Percentiles rank a stretch among this genome's conserved stretches.
These are phyloP conservation scores for Symbiodinium natans DNA, from an alignment of 73 alveolate species.

Conservation along the genomic window DNA sequence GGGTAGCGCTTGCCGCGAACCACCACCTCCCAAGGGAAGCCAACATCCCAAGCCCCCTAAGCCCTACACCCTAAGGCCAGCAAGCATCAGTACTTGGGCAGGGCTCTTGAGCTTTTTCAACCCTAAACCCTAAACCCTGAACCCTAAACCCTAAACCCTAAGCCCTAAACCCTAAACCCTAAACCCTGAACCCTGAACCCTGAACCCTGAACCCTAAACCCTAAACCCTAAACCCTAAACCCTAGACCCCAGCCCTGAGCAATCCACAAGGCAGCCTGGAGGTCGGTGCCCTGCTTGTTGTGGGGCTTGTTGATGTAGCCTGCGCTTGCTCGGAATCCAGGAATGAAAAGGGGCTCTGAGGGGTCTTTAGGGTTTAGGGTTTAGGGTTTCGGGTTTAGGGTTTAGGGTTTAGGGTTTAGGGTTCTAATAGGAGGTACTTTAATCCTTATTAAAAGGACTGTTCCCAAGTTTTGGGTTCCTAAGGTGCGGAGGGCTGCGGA, in stretches of 20 bases:
- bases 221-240: background rate
- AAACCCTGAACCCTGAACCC: background rate
- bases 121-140: too few relatives aligned
- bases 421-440: background rate
- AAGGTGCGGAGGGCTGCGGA: too few relatives aligned
- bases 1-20: slow-evolving; percentile 84
- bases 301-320: slow-evolving; percentile 95
- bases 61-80: background rate
- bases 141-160: background rate
- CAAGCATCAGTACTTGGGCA: too few relatives aligned
- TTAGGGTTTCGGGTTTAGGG: background rate
- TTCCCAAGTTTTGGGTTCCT: too few relatives aligned
- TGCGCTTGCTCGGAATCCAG: background rate
- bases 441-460: too few relatives aligned
- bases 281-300: slow-evolving; percentile 93
- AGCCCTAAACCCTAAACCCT: background rate
- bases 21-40: background rate
- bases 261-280: background rate
- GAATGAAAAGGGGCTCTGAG: background rate
- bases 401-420: background rate
- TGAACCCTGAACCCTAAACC: background rate
- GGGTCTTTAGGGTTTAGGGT: background rate
- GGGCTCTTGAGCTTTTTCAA: too few relatives aligned
- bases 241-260: background rate
- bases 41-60: background rate